Evolutionary conservation across 345 rosid species (phyloP).

Genomic region (Garcia nutans): DNA sequence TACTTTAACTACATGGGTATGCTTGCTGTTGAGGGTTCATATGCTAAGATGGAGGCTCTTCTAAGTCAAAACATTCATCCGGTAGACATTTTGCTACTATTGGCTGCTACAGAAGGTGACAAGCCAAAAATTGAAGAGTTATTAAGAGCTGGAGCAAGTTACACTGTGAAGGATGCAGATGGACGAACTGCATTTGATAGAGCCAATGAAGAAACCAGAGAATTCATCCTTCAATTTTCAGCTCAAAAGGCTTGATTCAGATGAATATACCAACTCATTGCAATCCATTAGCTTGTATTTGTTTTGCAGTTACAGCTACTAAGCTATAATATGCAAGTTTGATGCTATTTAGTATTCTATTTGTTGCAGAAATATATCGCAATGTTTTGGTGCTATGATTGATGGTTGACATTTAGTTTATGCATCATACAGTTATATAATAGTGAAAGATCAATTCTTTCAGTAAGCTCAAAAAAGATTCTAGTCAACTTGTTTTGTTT

Average conservation of each 20-base stretch:
- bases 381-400: too few species aligned
- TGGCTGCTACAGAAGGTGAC: constrained; percentile 90
- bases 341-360: not conserved
- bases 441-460: too few species aligned
- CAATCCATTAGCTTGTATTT: not conserved
- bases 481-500: too few species aligned
- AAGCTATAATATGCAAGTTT: not conserved
- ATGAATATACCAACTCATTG: not conserved
- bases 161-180: constrained; percentile 59
- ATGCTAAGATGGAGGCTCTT: constrained; percentile 90
- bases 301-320: not conserved
- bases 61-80: constrained; percentile 74
- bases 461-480: too few species aligned
- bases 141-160: constrained; percentile 72
- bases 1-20: constrained; percentile 96
- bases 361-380: too few species aligned
- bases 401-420: too few species aligned
- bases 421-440: too few species aligned
- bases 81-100: constrained; percentile 68
- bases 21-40: constrained; percentile 90
- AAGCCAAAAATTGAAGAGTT: constrained; percentile 86
- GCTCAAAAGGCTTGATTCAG: constrained; percentile 57
- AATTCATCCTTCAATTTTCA: constrained; percentile 57
- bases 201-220: constrained; percentile 58
- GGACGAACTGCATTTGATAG: constrained; percentile 77